These are phyloP conservation scores for Penstemon newberryi DNA, from an alignment of 257 asterid genomes.

Conservation along the genomic window DNA sequence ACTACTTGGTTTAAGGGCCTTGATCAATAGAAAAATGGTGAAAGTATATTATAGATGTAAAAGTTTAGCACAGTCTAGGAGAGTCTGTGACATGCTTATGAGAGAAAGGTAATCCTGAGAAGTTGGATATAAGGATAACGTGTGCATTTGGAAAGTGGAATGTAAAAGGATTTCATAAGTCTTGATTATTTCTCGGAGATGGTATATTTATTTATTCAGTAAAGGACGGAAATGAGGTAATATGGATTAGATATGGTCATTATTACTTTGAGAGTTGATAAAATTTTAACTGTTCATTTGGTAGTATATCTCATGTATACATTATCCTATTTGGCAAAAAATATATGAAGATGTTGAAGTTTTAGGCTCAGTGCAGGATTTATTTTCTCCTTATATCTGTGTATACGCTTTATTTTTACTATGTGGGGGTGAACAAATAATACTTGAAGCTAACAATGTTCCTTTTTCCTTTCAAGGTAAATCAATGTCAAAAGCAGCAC, in stretches of 20 bases:
- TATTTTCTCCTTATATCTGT: not conserved
- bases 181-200: too few relatives aligned
- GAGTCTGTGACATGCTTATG: too few relatives aligned
- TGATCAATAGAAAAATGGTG: not conserved
- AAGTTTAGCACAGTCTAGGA: too few relatives aligned
- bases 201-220: too few relatives aligned
- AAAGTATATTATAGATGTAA: not conserved
- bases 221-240: too few relatives aligned
- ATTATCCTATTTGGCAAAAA: not conserved
- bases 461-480: slow-evolving; percentile 40
- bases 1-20: slow-evolving; percentile 1
- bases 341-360: not conserved
- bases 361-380: not conserved
- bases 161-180: not conserved
- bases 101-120: slow-evolving; percentile 1
- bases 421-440: not conserved
- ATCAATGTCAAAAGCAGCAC: slow-evolving; percentile 48
- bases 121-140: too few relatives aligned
- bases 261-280: too few relatives aligned
- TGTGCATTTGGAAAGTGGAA: not conserved
- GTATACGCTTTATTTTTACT: slow-evolving; percentile 3
- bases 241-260: too few relatives aligned
- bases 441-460: slow-evolving; percentile 22
- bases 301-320: not conserved
- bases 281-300: too few relatives aligned